Evolutionary conservation across 2,329 filamentous ascomycete genomes (phyloP).

Genomic region (Orbilia brochopaga): DNA sequence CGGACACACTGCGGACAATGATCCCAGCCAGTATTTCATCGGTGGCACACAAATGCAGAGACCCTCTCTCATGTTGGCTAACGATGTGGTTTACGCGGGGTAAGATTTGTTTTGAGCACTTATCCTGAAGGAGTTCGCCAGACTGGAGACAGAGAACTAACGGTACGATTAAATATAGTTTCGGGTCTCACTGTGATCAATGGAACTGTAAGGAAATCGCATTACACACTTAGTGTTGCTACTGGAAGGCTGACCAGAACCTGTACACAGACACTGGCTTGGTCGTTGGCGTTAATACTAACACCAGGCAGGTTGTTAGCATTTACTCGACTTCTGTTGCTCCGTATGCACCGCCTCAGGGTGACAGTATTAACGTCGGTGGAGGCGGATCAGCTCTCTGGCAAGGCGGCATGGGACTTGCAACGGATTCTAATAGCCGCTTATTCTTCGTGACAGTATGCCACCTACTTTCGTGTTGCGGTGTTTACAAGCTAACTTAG

Average conservation of each 20-base stretch:
- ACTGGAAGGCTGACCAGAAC: background rate
- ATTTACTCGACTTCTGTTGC: conserved; percentile 60
- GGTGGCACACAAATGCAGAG: conserved; percentile 64
- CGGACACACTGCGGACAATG: conserved; percentile 61
- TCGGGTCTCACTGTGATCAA: conserved; percentile 65
- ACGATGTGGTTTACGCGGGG: conserved; percentile 62
- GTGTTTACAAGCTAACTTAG: background rate
- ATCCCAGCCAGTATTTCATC: conserved; percentile 62
- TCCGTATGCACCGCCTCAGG: conserved; percentile 57
- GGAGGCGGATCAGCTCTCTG: conserved; percentile 60
- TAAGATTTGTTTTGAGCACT: background rate
- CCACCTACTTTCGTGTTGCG: background rate
- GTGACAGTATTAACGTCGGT: conserved; percentile 55
- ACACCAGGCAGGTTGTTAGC: conserved; percentile 56
- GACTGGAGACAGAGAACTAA: background rate
- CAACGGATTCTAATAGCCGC: conserved; percentile 55
- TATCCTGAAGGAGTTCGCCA: background rate
- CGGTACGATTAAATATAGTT: conserved; percentile 52
- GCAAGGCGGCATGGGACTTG: conserved; percentile 58
- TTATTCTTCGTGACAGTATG: conserved; percentile 55
- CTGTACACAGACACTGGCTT: conserved; percentile 60
- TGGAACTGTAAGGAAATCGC: conserved; percentile 60
- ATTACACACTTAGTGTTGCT: background rate
- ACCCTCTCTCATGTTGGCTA: conserved; percentile 61
- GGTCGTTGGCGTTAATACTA: conserved; percentile 63